Conservation (phyloP, 108 stramenopile species). For the Cyclotella choctawhatcheeana region DNA sequence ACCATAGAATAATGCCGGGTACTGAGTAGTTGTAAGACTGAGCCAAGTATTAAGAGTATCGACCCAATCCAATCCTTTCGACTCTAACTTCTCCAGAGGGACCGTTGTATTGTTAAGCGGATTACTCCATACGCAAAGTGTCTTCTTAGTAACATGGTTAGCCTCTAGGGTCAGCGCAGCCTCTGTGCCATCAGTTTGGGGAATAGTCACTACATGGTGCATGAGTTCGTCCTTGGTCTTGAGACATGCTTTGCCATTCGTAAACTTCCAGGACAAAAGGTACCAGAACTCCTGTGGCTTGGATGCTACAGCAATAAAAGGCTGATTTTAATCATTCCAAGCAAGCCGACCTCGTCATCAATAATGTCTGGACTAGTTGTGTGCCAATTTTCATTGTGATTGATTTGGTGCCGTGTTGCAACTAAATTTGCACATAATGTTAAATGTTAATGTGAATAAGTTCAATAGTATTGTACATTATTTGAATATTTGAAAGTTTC, state of each 20-base stretch:
- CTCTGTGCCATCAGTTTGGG: not conserved
- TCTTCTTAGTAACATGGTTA: not conserved
- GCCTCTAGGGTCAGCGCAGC: not conserved
- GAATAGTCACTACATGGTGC: not conserved
- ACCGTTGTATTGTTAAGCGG: not conserved
- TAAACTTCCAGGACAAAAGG: conserved; percentile 5
- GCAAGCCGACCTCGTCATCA: no score
- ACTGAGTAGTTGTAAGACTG: not conserved
- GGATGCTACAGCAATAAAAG: no score
- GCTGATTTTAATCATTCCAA: no score
- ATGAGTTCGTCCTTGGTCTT: not conserved
- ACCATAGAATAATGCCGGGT: not conserved
- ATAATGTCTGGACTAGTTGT: no score
- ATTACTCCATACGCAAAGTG: not conserved
- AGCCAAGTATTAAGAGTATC: not conserved
- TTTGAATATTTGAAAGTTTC: no score
- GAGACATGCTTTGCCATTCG: not conserved
- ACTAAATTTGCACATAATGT: no score
- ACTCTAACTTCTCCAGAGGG: not conserved
- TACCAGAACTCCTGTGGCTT: no score
- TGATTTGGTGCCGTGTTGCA: no score
- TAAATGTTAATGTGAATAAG: no score
- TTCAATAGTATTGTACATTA: no score
- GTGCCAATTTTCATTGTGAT: no score
- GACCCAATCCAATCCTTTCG: not conserved